Evolutionary conservation across 768 basidiomycete genomes (phyloP), one percentile per base, ranked within the genome.

Genomic region (Xerocomus brunneocitrinus): DNA sequence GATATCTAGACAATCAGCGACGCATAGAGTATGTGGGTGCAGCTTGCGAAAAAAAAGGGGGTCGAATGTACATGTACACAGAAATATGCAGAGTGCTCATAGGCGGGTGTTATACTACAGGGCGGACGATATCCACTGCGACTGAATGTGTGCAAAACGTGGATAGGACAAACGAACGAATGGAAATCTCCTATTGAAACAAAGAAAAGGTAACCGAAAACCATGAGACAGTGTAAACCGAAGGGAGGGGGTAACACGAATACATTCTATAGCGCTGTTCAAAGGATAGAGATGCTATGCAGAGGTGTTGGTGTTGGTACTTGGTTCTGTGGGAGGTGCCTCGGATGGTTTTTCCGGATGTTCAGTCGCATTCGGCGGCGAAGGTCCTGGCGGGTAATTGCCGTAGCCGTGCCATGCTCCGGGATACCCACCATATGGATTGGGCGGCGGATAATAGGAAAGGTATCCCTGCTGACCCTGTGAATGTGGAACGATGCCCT

Each of bases 371-470:
- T 41, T 46, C 1, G 67, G 49, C 13, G 67, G 67, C 30, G 66
- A 44, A 30, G 62, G 48, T 16, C 63, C 62, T 14, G 55, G 60
- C n/a, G 70, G 67, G 53, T 72, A 73, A 16, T 57, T 55, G 10
- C 66, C 52, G 46, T 72, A 73, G 3, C 58, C 57, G 2, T 55
- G 64, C 70, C 67, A 70, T 5, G 59, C 28, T 14, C 44, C 40
- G 0, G 67, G 54, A 52, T 73, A 73, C 0, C 67, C 67, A 35
- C 65, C 63, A 36, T 69, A 71, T 1, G 63, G 54, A 25, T 65
- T 68, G 10, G 71, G 54, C 6, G 62, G 60, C 0, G 69, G 58
- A 42, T 71, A 73, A 41, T 74, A 73, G 13, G 68, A 59, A 39
- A 70, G 70, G 48, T 63, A 73, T 1, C 56, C 52, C 16, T 65